These are phyloP conservation scores for Kentomonas sorsogonicus DNA, from an alignment of 208 protist genomes.

Conservation along the genomic window DNA sequence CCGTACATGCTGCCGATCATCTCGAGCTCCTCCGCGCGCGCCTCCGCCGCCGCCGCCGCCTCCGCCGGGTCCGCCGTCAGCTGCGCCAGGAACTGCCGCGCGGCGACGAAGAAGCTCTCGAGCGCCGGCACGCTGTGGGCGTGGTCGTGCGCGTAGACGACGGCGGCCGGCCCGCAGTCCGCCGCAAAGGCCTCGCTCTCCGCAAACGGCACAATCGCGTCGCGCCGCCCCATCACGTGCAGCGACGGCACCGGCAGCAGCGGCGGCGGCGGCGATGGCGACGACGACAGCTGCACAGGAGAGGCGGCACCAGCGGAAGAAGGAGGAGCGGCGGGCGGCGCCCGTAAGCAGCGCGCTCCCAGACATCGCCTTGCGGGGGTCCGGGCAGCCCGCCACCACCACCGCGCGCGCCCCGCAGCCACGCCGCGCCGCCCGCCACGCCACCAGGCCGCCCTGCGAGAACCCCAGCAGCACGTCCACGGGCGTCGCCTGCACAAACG, in stretches of 20 bases:
- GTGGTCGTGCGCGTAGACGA: conserved; percentile 68
- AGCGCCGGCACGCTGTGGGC: conserved; percentile 75
- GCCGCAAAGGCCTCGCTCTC: conserved; percentile 56
- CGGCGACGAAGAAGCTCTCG: conserved; percentile 26
- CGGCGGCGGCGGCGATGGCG: neutral
- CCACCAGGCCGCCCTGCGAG: conserved; percentile 73
- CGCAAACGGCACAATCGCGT: conserved; percentile 52
- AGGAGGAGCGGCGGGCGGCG: neutral
- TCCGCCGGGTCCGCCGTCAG: conserved; percentile 4
- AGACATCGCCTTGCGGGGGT: conserved; percentile 47
- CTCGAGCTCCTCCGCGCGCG: conserved; percentile 55
- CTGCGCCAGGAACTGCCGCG: conserved; percentile 35
- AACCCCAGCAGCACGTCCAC: conserved; percentile 76
- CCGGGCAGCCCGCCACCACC: conserved; percentile 62
- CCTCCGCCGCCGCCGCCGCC: conserved; percentile 21
- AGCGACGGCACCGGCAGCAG: conserved; percentile 60
- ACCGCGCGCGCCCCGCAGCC: conserved; percentile 20
- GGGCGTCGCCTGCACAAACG: conserved; percentile 19
- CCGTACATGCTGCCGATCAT: conserved; percentile 77
- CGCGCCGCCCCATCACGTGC: conserved; percentile 74
- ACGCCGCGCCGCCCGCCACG: conserved; percentile 25
- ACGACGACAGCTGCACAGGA: conserved; percentile 3
- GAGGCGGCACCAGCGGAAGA: neutral
- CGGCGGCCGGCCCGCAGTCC: conserved; percentile 41
- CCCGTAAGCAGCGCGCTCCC: conserved; percentile 5